Conservation (phyloP, 2,329 filamentous ascomycete species). For the Botryosphaeria dothidea region DNA sequence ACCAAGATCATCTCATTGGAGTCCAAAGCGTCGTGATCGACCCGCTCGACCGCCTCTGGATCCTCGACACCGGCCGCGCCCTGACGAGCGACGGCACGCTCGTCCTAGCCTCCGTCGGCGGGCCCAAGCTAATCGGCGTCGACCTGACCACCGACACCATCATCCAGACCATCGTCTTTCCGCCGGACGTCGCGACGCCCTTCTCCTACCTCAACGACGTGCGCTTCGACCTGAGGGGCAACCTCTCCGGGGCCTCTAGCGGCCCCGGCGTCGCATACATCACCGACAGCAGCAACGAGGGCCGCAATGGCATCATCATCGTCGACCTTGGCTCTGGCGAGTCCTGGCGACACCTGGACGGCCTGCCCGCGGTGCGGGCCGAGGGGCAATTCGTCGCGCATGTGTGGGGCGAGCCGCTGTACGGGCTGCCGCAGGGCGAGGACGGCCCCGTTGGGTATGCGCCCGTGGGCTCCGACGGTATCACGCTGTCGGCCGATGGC, state of each 20-base stretch:
- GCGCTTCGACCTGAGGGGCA: slow-evolving; percentile 52
- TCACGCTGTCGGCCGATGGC: slow-evolving; percentile 52
- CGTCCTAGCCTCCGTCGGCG: slow-evolving; percentile 45
- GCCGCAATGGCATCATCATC: slow-evolving; percentile 52
- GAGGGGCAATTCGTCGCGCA: slow-evolving; percentile 50
- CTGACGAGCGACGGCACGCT: slow-evolving; percentile 46
- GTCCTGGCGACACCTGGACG: slow-evolving; percentile 52
- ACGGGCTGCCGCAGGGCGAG: slow-evolving; percentile 40
- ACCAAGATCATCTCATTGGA: slow-evolving; percentile 52
- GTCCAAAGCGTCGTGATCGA: slow-evolving; percentile 57
- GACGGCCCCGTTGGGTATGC: slow-evolving; percentile 38
- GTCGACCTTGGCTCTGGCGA: slow-evolving; percentile 53
- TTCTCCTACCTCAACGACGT: slow-evolving; percentile 57
- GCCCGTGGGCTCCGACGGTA: slow-evolving; percentile 52
- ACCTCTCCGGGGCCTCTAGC: slow-evolving; percentile 34
- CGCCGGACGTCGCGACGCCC: slow-evolving; percentile 46
- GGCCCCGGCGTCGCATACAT: slow-evolving; percentile 55
- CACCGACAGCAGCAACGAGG: slow-evolving; percentile 52
- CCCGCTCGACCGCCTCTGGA: slow-evolving; percentile 52
- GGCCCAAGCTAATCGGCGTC: slow-evolving; percentile 54
- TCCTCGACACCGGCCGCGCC: slow-evolving; percentile 55
- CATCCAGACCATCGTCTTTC: slow-evolving; percentile 55
- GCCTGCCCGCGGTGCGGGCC: slow-evolving; percentile 42
- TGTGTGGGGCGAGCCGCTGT: slow-evolving; percentile 51
- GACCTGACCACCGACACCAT: slow-evolving; percentile 48